These are phyloP conservation scores for Yarrowia divulgata DNA, from an alignment of 805 yeast genomes.

Conservation along the genomic window DNA sequence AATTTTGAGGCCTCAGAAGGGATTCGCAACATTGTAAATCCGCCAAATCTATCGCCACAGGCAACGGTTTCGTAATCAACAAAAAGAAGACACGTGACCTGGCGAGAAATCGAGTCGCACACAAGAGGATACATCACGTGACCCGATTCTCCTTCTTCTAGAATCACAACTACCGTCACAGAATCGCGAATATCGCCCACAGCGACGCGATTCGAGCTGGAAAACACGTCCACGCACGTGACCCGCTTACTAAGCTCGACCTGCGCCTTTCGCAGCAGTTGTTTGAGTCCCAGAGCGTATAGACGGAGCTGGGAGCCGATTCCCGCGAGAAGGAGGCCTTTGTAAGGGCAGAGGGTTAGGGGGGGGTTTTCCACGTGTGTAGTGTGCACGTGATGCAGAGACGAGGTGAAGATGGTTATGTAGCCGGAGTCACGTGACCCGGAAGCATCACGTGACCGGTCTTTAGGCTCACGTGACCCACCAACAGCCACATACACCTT, in stretches of 20 bases:
- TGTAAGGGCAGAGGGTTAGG: constrained; percentile 60
- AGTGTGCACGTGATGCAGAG: constrained; percentile 61
- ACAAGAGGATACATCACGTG: constrained; percentile 64
- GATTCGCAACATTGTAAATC: constrained; percentile 70
- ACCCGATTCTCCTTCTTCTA: constrained; percentile 56
- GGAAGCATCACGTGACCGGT: too few relatives aligned
- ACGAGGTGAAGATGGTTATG: constrained; percentile 3
- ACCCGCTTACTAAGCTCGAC: constrained; percentile 56
- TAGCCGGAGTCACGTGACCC: neutral
- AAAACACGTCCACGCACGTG: constrained; percentile 56
- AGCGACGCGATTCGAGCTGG: constrained; percentile 63
- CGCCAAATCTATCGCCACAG: constrained; percentile 91
- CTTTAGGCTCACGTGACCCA: constrained; percentile 13
- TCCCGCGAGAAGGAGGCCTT: constrained; percentile 68
- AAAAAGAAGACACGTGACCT: constrained; percentile 63
- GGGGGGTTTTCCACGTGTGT: constrained; percentile 63
- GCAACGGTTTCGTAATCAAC: constrained; percentile 79
- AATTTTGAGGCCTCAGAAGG: constrained; percentile 58
- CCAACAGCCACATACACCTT: constrained; percentile 45
- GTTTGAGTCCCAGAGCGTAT: constrained; percentile 80
- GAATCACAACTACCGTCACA: constrained; percentile 61
- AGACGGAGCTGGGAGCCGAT: constrained; percentile 60
- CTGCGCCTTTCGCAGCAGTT: constrained; percentile 72
- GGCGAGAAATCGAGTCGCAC: constrained; percentile 73
- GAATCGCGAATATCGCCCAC: constrained; percentile 79